Evolutionary conservation across 2,329 filamentous ascomycete genomes (phyloP), one percentile per base, ranked within the genome.

Genomic region (Fusarium pseudonygamai): DNA sequence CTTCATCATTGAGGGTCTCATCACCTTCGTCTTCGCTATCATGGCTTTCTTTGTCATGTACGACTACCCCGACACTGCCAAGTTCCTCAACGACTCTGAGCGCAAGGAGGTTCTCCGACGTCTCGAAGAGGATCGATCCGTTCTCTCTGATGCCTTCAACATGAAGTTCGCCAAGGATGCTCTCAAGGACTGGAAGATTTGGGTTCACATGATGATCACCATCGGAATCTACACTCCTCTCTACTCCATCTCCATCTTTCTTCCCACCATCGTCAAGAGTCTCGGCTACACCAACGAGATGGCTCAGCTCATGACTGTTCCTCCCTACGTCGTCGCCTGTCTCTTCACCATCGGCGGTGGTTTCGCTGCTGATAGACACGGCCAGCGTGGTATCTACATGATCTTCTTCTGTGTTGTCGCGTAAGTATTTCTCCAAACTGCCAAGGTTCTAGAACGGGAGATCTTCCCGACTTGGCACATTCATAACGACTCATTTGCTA

Each of bases 1-100:
- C 58, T 96, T 96, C 79, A 92, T 95, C 66, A 83, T 94, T 7
- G 91, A 93, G 79, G 88, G 88, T 36, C 66, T 87, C 26, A 75
- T 84, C 28, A 88, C 86, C 11, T 79, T 88, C 9, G 4, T 85
- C 37, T 82, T 87, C 46, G 79, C 86, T 45, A 69, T 85, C 42
- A 75, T 78, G 45, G 85, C 84, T 43, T 86, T 85, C 75, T 88
- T 85, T 78, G 81, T 84, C 50, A 88, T 92, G 77, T 82, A 88
- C 68, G 90, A 92, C 78, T 92, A 89, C 76, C 90, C 90, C 9
- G 82, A 80, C 20, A 84, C 79, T 18, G 85, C 86, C 55, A 84
- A 81, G 68, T 90, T 89, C 75, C 84, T 89, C 15, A 82, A 78
- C 13, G 63, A 79, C 8, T 73, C 77, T 26, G 87, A 89, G 73